Base-by-base conservation (phyloP, 768 basidiomycete species). In the Tulasnella sp. region DNA sequence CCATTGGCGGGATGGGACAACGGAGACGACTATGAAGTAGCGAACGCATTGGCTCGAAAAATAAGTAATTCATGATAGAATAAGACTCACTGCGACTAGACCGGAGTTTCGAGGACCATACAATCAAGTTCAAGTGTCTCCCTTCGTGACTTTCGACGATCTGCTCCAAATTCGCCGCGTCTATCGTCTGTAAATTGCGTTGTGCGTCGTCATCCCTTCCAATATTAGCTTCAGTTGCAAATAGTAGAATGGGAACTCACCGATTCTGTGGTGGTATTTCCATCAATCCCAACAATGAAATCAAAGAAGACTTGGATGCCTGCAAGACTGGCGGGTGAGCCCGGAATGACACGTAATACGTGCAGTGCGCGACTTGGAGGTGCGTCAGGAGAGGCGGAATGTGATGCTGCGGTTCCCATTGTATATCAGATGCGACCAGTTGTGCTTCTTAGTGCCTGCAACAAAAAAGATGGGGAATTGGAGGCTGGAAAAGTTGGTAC, bases 251-350 rank as follows among this genome's bases (percentile, higher is more conserved):
- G 23, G 15, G 54, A 11, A 32, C 24, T 42, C 29, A 68, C 55
- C 3, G 44, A 50, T 5, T 53, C 63, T 38, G 30, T 65, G 64
- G 10, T 66, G 60, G n/a, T 63, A 60, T 63, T 82, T 7, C 88
- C 87, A 68, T 91, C 84, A 60, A 91, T 86, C 9, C 95, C 96
- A 43, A 96, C 84, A 21, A 99, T 80, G 70, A 96, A 98, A 75
- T 98, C 96, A 67, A 99, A 99, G 74, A 92, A 94, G 2, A 95
- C 88, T 68, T 87, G 89, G 48, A 94, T 83, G 56, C 78, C 79
- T 0, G 90, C 89, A 61, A 84, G 77, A 0, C 88, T 88, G 0
- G 95, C 90, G 4, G 96, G 96, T 1, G 89, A 93, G 4, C 79
- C 79, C 1, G 91, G 86, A 1, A 90, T 91, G 29, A 96, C 92